Conservation (phyloP, 163 green algal genomes). For the Scenedesmus sp. region DNA sequence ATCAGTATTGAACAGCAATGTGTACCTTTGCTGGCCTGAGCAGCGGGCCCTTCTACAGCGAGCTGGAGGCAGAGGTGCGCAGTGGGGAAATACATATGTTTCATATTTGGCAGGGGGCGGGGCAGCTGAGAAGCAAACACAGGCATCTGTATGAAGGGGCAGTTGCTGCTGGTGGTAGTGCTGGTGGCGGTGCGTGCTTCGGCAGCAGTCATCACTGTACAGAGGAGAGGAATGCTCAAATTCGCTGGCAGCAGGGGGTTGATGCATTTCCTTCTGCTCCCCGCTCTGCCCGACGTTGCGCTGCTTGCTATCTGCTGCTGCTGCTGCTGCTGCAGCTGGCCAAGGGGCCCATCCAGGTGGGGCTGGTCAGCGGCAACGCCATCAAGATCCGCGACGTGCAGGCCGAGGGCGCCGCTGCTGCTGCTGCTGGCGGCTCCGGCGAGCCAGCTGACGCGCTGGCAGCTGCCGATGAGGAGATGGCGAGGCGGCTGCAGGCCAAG, state of each 20-base stretch:
- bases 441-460: constrained; percentile 43
- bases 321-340: constrained; percentile 46
- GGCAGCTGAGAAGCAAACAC: too few species aligned
- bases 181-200: too few species aligned
- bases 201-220: too few species aligned
- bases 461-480: constrained; percentile 84
- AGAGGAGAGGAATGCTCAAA: too few species aligned
- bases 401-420: constrained; percentile 9
- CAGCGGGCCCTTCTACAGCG: constrained; percentile 1
- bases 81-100: too few species aligned
- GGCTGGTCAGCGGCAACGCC: constrained; percentile 27
- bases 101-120: too few species aligned
- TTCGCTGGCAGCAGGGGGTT: too few species aligned
- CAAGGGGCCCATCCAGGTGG: constrained; percentile 55
- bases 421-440: not conserved
- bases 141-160: too few species aligned
- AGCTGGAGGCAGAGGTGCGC: constrained; percentile 45
- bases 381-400: constrained; percentile 46
- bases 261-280: too few species aligned
- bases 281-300: not conserved
- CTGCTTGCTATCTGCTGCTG: not conserved
- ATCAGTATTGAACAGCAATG: too few species aligned
- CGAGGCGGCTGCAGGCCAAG: constrained; percentile 86
- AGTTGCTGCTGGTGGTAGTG: too few species aligned
- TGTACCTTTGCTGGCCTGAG: not conserved